A percentile compares a stretch with the other conserved stretches of the same genome.
Evolutionary conservation across 2,329 filamentous ascomycete genomes (phyloP).

Genomic region (Trichoderma breve): DNA sequence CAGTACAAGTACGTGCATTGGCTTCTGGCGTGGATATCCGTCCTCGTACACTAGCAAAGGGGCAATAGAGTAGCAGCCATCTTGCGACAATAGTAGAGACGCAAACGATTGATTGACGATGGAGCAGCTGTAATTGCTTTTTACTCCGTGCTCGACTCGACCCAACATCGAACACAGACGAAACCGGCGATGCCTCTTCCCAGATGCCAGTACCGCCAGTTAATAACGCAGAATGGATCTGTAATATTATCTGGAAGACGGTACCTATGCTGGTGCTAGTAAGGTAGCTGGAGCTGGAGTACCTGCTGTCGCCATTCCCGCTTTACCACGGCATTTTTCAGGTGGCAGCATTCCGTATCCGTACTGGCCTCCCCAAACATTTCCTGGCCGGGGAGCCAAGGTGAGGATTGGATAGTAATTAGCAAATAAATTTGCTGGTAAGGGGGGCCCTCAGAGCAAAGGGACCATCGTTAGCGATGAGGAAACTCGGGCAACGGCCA

Average conservation of each 20-base stretch:
- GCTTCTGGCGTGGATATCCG: background rate
- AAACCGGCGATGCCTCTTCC: background rate
- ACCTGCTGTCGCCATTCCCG: background rate
- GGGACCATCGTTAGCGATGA: slow-evolving; percentile 10
- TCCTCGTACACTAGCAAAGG: background rate
- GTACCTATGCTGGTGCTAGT: background rate
- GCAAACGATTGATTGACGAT: background rate
- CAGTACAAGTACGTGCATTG: background rate
- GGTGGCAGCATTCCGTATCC: slow-evolving; percentile 7
- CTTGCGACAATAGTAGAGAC: background rate
- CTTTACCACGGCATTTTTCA: background rate
- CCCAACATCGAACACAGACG: background rate
- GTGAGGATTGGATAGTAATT: background rate
- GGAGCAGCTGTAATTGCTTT: background rate
- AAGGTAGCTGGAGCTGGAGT: background rate
- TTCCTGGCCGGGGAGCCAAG: background rate
- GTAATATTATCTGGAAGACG: background rate
- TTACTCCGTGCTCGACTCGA: background rate
- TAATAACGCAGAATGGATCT: slow-evolving; percentile 17
- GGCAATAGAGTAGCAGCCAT: background rate
- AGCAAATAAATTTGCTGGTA: slow-evolving; percentile 9
- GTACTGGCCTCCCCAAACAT: background rate
- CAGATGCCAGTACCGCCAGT: background rate
- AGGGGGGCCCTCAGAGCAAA: background rate
- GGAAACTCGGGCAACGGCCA: background rate